phyloP scores from a whole-genome alignment of 805 yeast species.

The Ogataea nitratoaversa region DNA sequence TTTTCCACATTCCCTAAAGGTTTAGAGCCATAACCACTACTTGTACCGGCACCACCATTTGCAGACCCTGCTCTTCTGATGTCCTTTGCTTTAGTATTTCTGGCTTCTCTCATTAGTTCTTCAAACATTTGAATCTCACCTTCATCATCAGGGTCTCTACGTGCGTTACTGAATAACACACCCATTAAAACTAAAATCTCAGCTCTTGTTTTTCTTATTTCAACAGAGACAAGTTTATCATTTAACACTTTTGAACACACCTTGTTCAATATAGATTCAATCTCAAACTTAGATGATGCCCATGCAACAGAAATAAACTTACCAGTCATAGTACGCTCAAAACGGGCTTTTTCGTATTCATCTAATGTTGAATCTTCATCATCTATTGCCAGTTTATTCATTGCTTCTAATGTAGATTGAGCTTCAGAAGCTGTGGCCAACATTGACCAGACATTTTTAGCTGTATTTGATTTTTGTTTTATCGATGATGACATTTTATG shows the following conservation, averaged over 20 bases:
- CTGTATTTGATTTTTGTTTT: slow-evolving; percentile 70
- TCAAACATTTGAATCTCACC: slow-evolving; percentile 78
- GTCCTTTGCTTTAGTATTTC: slow-evolving; percentile 26
- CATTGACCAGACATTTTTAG: slow-evolving; percentile 67
- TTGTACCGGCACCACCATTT: slow-evolving; percentile 4
- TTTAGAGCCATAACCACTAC: slow-evolving; percentile 1
- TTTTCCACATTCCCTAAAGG: not conserved
- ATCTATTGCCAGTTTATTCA: slow-evolving; percentile 52
- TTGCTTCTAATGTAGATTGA: slow-evolving; percentile 70
- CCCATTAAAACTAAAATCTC: slow-evolving; percentile 60
- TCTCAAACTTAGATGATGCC: slow-evolving; percentile 78
- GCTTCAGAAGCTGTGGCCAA: slow-evolving; percentile 75
- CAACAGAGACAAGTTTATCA: slow-evolving; percentile 48
- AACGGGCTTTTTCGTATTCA: slow-evolving; percentile 50
- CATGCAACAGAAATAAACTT: slow-evolving; percentile 81
- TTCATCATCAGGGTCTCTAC: slow-evolving; percentile 64
- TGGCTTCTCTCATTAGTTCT: slow-evolving; percentile 40
- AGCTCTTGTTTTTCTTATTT: slow-evolving; percentile 55
- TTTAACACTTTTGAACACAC: slow-evolving; percentile 66
- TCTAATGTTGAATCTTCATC: slow-evolving; percentile 37
- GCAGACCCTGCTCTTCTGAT: slow-evolving; percentile 17
- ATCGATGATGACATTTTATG: slow-evolving; percentile 56
- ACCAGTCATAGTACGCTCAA: slow-evolving; percentile 72
- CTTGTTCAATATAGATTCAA: slow-evolving; percentile 63
- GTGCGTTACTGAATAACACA: slow-evolving; percentile 51